Base-by-base conservation (phyloP, 441 rosid genomes). In the Arabidopsis lyrata region DNA sequence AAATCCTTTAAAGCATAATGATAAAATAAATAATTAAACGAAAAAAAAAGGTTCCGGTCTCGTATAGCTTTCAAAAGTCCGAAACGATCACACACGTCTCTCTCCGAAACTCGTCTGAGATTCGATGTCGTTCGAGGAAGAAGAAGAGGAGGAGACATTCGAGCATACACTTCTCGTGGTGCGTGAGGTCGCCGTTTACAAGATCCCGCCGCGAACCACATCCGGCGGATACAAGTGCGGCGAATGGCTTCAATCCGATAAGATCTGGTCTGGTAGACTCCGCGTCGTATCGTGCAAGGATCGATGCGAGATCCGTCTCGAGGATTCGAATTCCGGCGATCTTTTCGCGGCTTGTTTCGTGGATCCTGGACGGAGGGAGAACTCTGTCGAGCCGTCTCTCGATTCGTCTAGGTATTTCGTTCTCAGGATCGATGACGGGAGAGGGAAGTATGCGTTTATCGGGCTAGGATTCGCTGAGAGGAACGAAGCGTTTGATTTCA, bases 401-500 rank as follows among this genome's bases (percentile, higher is more conserved):
- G 99, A 93, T 76, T 92, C 99, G 18, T 95, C 99, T 14, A 79
- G 99, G 29, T 95, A 88, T 79, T 95, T 95, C 72, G 99, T 95
- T 31, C 88, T 95, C 7, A 87, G 86, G 91, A 92, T 95, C 83
- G 97, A 92, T 79, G 96, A 95, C 55, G 99, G 99, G 49, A 65
- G 42, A 16, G 99, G 99, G 55, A 94, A 94, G 77, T 97, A 94
- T 64, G 99, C 99, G 15, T 94, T 94, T 62, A 85, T 94, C 34
- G 99, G 99, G 32, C 78, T 95, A 22, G 99, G 99, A 13, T 95
- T 95, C 65, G 50, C 83, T 15, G 99, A 95, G 81, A 81, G 99
- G 79, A 95, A 95, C 58, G 99, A 95, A 69, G 99, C 99, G n/a
- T 95, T 92, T 68, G 99, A 95, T 90, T 95, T 95, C 86, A 95